Base-by-base conservation (phyloP, 148 eudicot species). In the Bassia scoparia region DNA sequence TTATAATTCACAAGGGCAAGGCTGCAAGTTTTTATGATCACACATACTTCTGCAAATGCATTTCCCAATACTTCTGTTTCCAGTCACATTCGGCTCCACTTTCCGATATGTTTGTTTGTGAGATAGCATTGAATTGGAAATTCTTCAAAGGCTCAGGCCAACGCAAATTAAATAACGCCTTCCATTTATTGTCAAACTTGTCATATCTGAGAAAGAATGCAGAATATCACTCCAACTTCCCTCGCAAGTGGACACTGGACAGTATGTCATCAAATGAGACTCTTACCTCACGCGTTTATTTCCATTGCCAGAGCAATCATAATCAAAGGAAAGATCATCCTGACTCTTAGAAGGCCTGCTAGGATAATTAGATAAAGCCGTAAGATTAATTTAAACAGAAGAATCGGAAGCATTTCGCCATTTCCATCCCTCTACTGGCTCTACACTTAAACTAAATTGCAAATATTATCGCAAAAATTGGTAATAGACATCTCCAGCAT, bases 11-110 rank as follows among this genome's bases (percentile, higher is more conserved):
- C 18, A 65, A 17, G 60, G 31, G 18, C 3, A 44, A 67, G 26
- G 7, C 18, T 30, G 67, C 60, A 67, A 52, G 12, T 52, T 71
- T 50, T 58, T 73, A 52, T 44, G 43, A 71, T 72, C 44, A 46
- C 31, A 34, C 85, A 75, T 89, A 93, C 98, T 83, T 82, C 74
- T 93, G 98, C 58, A 93, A 61, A 84, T 93, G 98, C 61, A 78
- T 64, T 81, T 93, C 89, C 98, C 96, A 93, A 74, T 89, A 93
- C 59, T 76, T 82, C 70, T 88, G 93, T 58, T 80, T 84, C 98
- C 98, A 93, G 61, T 93, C 89, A 74, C 56, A 60, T 8, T 55
- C 30, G 52, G 75, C 54, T 33, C 80, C 81, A 68, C 62, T 29
- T 60, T 77, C 80, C 61, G 72, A 61, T 54, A 33, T 75, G 14